Evolutionary conservation across 495 filamentous ascomycete species (phyloP), one percentile per base, ranked within the genome.

Genomic region (Penicillium ucsense): DNA sequence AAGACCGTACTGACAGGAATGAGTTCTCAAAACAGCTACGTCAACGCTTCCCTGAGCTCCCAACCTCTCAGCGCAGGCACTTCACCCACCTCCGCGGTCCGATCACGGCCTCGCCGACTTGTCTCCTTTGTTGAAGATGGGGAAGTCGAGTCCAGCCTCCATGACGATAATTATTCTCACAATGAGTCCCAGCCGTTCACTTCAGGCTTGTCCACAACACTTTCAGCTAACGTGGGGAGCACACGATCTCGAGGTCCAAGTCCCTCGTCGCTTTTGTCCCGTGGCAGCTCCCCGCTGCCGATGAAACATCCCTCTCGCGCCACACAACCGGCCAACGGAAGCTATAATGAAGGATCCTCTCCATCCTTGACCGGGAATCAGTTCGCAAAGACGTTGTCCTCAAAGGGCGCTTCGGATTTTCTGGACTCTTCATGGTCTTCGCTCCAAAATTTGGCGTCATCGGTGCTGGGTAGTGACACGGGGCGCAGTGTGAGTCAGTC

Each of bases 341-440:
- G 41, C 35, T 46, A 53, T 27, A 61, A 57, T 41, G 59, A 60
- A 6, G 50, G 49, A 41, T 47, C 47, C 36, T 63, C 20, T 20
- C 20, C 20, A 20, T 20, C 65, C 10, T 52, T 68, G 46, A 59
- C 63, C 50, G 52, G 54, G 57, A 46, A 64, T 57, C 54, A 52
- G 50, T 49, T 56, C 31, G 53, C 50, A 34, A 52, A 59, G 45
- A 45, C 61, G 28, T 54, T 62, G 5, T 61, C 66, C 29, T 67
- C 71, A 29, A 61, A 57, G 34, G 59, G 61, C 38, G 57, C 67
- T 20, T 46, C 66, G 43, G 72, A 72, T 44, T 67, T 78, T 43
- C 54, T 76, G 45, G 75, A 74, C 45, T 67, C 64, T 8, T 70
- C 75, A 4, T 79, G 75, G 75, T 74, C 75, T 20, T 78, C 75